A percentile compares a stretch with the other conserved stretches of the same genome.
Evolutionary conservation across 148 eudicot genomes (phyloP).

Genomic region (Chenopodium album): DNA sequence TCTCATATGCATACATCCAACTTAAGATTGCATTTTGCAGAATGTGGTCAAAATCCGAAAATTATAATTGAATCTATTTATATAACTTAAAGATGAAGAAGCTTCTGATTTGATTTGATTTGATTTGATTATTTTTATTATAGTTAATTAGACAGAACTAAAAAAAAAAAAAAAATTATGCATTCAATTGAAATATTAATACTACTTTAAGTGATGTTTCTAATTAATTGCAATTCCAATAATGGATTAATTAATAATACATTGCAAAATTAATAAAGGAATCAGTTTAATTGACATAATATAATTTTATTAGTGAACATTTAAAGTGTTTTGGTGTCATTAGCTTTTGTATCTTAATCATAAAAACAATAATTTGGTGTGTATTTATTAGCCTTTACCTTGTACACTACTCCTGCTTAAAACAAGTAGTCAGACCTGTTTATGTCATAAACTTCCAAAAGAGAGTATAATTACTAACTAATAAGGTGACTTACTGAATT

Average conservation of each 20-base stretch:
- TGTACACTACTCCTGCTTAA: not conserved
- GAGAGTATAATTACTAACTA: not conserved
- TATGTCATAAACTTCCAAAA: not conserved
- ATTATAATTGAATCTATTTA: not conserved
- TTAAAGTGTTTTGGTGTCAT: too few species aligned
- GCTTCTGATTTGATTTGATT: conserved; percentile 20
- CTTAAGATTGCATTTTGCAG: conserved; percentile 19
- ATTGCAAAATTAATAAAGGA: too few species aligned
- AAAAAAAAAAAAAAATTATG: not conserved
- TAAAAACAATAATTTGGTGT: not conserved
- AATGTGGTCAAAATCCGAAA: conserved; percentile 13
- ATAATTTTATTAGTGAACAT: too few species aligned
- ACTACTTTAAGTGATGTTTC: not conserved
- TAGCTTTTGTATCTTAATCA: too few species aligned
- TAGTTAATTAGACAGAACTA: not conserved
- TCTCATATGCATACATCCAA: conserved; percentile 26
- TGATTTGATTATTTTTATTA: not conserved
- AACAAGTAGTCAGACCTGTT: not conserved
- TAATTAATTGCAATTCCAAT: not conserved
- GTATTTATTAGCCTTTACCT: not conserved
- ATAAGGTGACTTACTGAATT: not conserved
- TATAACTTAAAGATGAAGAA: conserved; percentile 11
- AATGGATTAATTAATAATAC: not conserved
- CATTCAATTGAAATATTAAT: not conserved
- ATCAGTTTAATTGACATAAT: too few species aligned